Evolutionary conservation across 1,139 yeast genomes (phyloP).

Genomic region (Wickerhamomyces sp.): DNA sequence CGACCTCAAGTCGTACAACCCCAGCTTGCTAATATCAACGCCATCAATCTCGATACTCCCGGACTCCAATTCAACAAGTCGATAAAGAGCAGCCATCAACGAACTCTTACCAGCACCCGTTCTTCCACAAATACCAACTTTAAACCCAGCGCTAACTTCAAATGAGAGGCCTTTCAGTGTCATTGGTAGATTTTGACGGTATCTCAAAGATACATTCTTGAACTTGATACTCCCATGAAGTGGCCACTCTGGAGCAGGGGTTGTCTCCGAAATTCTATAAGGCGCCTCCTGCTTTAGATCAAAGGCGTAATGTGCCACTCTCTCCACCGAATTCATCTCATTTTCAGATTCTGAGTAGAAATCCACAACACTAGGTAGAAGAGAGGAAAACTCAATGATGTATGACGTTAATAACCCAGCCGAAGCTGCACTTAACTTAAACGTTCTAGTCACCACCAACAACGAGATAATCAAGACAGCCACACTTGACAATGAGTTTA

Average conservation of each 20-base stretch:
- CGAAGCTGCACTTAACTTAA: slow-evolving; percentile 45
- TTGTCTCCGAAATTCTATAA: slow-evolving; percentile 44
- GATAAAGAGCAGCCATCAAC: slow-evolving; percentile 48
- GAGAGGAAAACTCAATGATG: slow-evolving; percentile 49
- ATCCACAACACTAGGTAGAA: slow-evolving; percentile 46
- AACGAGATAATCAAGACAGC: slow-evolving; percentile 45
- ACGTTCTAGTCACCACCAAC: slow-evolving; percentile 52
- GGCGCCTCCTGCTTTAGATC: slow-evolving; percentile 64
- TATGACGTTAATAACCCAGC: slow-evolving; percentile 72
- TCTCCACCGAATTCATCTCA: slow-evolving; percentile 82
- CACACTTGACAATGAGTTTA: slow-evolving; percentile 48
- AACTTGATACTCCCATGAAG: slow-evolving; percentile 50
- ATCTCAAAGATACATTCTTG: slow-evolving; percentile 54
- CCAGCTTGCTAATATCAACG: slow-evolving; percentile 40
- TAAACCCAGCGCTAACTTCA: slow-evolving; percentile 21
- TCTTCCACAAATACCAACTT: slow-evolving; percentile 55
- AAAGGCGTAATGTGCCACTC: slow-evolving; percentile 66
- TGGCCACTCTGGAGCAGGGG: slow-evolving; percentile 60
- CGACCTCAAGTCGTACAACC: slow-evolving; percentile 39
- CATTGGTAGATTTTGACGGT: slow-evolving; percentile 71
- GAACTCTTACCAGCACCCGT: slow-evolving; percentile 62
- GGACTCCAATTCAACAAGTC: slow-evolving; percentile 36
- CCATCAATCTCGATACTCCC: slow-evolving; percentile 46
- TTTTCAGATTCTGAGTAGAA: slow-evolving; percentile 69
- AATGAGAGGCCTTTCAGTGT: slow-evolving; percentile 53